Evolutionary conservation across 768 basidiomycete genomes (phyloP).

Genomic region (Lentinula boryana): DNA sequence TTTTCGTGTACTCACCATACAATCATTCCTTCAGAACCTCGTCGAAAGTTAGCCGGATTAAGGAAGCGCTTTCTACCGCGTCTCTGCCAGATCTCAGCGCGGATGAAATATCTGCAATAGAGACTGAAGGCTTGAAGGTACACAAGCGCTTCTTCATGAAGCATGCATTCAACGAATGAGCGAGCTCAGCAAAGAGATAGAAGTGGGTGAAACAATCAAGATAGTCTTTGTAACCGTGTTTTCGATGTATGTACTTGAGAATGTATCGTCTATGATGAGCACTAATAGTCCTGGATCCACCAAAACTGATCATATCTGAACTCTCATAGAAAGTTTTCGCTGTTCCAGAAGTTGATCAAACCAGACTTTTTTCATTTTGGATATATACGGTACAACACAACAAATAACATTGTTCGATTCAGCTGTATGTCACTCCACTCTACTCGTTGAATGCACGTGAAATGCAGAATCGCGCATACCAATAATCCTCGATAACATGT

Average conservation of each 20-base stretch:
- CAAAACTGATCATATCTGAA: no score
- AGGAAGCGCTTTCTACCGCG: constrained; percentile 34
- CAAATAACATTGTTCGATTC: no score
- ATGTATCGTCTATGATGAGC: no score
- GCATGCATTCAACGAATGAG: constrained; percentile 28
- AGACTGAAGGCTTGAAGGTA: constrained; percentile 43
- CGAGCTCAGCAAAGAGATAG: not conserved
- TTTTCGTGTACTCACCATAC: not conserved
- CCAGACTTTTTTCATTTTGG: no score
- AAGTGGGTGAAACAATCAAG: not conserved
- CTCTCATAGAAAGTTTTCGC: no score
- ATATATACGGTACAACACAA: no score
- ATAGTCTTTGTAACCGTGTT: no score
- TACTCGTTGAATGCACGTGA: constrained; percentile 28
- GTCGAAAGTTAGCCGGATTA: constrained; percentile 40
- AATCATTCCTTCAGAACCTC: constrained; percentile 32
- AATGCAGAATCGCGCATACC: constrained; percentile 23
- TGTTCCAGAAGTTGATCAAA: no score
- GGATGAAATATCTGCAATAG: constrained; percentile 57
- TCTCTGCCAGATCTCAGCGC: constrained; percentile 45
- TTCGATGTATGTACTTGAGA: no score
- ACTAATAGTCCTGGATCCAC: no score
- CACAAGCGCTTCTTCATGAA: constrained; percentile 39
- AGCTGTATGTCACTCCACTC: not conserved
- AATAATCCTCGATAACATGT: no score